Base-by-base conservation (phyloP, 176 grass and related monocot species). In the Luzula sylvatica region DNA sequence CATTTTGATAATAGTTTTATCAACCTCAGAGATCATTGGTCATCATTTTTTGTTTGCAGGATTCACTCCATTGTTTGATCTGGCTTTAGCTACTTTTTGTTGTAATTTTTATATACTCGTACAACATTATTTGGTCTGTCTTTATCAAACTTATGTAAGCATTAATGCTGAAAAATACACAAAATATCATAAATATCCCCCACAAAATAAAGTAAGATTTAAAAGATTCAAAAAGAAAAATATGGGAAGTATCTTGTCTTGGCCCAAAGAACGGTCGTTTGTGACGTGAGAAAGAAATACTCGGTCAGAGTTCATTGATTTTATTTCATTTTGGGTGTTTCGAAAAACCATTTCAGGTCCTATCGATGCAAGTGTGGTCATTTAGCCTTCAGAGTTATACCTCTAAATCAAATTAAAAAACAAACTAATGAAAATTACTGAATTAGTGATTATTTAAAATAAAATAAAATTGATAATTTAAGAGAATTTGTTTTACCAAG, bases 111-210 rank as follows among this genome's bases (percentile, higher is more conserved):
- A 72, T 84, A 98, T 27, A 84, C 85, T 7, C 92, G 59, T 98
- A 98, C 92, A 84, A 98, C 85, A 98, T 90, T 17, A 56, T 86
- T 53, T 90, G 81, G 14, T 98, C 92, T 51, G 77, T 60, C 55
- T 83, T 98, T 48, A 98, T 98, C 43, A 77, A 76, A 65, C 85
- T 98, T 24, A 90, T 81, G 14, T 83, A 61, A 5, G 46, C 78
- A 72, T 56, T 32, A 14, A 98, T 27, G 42, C 72, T 98, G 55
- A 90, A 98, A 79, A 69, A 83, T 21, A 53, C 81, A n/a, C 61
- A 48, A 24, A 14, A 45, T 6, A 26, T 1, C 7, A 19, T 22
- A 11, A 5, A 26, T 16, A 2, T n/a, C 24, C n/a, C n/a, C n/a
- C n/a, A 32, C 8, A 32, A 35, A 35, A 35, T 35, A 7, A 35